Evolutionary conservation across 306 rosid species (phyloP).

Genomic region (Bauhinia variegata): DNA sequence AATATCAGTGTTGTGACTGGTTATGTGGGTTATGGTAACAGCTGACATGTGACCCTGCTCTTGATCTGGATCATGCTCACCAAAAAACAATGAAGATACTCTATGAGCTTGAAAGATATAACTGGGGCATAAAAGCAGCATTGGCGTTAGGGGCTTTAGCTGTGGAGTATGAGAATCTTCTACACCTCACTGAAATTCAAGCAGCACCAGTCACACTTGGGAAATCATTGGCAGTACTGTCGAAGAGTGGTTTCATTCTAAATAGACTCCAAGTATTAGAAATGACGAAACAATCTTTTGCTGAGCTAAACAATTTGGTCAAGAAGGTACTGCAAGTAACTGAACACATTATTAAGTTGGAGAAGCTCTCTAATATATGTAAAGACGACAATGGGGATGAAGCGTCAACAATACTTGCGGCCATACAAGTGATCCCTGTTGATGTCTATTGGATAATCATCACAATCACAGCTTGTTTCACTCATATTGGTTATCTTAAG

Average conservation of each 20-base stretch:
- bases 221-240: slow-evolving; percentile 29
- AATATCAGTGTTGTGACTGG: too few relatives aligned
- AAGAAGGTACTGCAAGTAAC: slow-evolving; percentile 34
- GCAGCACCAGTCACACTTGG: slow-evolving; percentile 15
- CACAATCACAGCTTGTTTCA: slow-evolving; percentile 27
- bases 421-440: slow-evolving; percentile 37
- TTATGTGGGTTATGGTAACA: not conserved
- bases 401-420: slow-evolving; percentile 38
- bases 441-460: slow-evolving; percentile 41
- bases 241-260: not conserved
- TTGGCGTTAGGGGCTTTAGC: slow-evolving; percentile 31
- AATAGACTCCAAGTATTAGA: not conserved
- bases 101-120: slow-evolving; percentile 36
- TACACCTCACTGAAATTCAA: slow-evolving; percentile 17
- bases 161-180: slow-evolving; percentile 38
- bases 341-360: slow-evolving; percentile 42
- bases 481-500: not conserved
- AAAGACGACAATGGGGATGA: slow-evolving; percentile 31
- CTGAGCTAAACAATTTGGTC: not conserved
- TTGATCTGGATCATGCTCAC: slow-evolving; percentile 25
- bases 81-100: slow-evolving; percentile 44
- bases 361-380: slow-evolving; percentile 32
- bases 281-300: slow-evolving; percentile 10
- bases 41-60: slow-evolving; percentile 37
- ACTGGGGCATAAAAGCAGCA: slow-evolving; percentile 73